Evolutionary conservation across 495 filamentous ascomycete species (phyloP).

Genomic region (Penicillium paradoxum): DNA sequence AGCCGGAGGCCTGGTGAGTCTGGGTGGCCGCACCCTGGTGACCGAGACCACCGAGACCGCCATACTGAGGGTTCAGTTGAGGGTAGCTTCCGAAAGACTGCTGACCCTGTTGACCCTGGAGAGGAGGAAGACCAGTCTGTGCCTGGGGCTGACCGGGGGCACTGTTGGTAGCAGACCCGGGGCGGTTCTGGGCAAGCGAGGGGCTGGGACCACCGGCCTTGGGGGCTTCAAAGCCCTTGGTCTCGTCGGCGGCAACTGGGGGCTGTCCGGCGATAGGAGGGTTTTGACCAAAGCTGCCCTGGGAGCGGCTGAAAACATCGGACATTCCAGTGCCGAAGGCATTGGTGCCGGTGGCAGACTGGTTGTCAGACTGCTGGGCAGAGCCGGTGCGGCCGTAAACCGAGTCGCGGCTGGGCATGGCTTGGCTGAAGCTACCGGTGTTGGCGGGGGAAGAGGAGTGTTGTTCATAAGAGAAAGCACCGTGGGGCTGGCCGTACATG

Average conservation of each 20-base stretch:
- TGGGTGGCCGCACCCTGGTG: conserved; percentile 56
- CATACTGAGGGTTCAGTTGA: conserved; percentile 69
- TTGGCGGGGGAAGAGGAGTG: conserved; percentile 70
- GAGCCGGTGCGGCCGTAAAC: conserved; percentile 76
- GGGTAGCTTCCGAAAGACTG: conserved; percentile 72
- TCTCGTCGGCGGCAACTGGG: conserved; percentile 57
- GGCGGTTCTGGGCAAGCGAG: conserved; percentile 71
- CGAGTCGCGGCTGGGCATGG: conserved; percentile 60
- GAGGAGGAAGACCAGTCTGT: conserved; percentile 63
- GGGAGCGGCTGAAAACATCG: conserved; percentile 71
- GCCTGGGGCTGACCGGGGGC: conserved; percentile 55
- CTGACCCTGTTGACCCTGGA: conserved; percentile 65
- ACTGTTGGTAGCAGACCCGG: conserved; percentile 78
- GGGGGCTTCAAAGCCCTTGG: conserved; percentile 72
- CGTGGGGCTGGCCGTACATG: conserved; percentile 76
- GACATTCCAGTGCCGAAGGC: conserved; percentile 66
- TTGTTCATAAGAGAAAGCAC: conserved; percentile 71
- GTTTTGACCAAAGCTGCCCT: conserved; percentile 62
- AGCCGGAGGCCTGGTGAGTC: conserved; percentile 57
- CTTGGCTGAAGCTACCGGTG: conserved; percentile 63
- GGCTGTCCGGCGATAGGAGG: conserved; percentile 63
- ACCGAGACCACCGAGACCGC: conserved; percentile 64
- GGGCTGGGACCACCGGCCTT: conserved; percentile 80
- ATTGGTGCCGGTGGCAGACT: conserved; percentile 52
- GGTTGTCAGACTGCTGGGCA: conserved; percentile 63